phyloP scores from a whole-genome alignment of 2,329 filamentous ascomycete genomes.

The Pyrenochaeta sp. region DNA sequence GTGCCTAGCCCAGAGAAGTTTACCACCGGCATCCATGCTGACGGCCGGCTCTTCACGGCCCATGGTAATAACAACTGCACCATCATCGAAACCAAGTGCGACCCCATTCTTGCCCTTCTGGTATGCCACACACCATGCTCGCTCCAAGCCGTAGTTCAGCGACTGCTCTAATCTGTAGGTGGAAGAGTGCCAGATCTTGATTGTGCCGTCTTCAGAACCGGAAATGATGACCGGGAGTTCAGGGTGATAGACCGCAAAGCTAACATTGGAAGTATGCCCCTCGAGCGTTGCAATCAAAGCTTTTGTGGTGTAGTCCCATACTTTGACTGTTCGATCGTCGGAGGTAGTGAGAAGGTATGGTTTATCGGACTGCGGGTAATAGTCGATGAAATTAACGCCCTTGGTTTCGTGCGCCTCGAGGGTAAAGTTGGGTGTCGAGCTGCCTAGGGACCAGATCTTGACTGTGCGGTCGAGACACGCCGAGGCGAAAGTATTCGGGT shows the following conservation, averaged over 20 bases:
- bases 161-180: constrained; percentile 97
- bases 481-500: constrained; percentile 81
- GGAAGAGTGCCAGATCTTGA: constrained; percentile 98
- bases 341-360: constrained; percentile 94
- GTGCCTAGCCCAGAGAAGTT: constrained; percentile 94
- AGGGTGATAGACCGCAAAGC: constrained; percentile 96
- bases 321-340: constrained; percentile 94
- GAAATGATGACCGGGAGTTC: constrained; percentile 97
- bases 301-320: constrained; percentile 99
- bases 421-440: constrained; percentile 93
- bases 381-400: constrained; percentile 98
- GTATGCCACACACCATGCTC: constrained; percentile 97
- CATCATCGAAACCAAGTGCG: constrained; percentile 96
- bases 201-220: constrained; percentile 94
- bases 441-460: constrained; percentile 97
- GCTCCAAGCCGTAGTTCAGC: constrained; percentile 91
- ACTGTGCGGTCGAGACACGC: constrained; percentile 96
- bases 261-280: constrained; percentile 97
- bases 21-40: constrained; percentile 95
- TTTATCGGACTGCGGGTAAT: constrained; percentile 73
- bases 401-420: constrained; percentile 97
- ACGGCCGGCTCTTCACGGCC: constrained; percentile 96
- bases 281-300: constrained; percentile 95
- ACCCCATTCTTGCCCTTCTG: constrained; percentile 94
- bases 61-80: constrained; percentile 96